A percentile compares a stretch with the other conserved stretches of the same genome.
Conservation (phyloP, 148 eudicot genomes). For the Vaccinium corymbosum region DNA sequence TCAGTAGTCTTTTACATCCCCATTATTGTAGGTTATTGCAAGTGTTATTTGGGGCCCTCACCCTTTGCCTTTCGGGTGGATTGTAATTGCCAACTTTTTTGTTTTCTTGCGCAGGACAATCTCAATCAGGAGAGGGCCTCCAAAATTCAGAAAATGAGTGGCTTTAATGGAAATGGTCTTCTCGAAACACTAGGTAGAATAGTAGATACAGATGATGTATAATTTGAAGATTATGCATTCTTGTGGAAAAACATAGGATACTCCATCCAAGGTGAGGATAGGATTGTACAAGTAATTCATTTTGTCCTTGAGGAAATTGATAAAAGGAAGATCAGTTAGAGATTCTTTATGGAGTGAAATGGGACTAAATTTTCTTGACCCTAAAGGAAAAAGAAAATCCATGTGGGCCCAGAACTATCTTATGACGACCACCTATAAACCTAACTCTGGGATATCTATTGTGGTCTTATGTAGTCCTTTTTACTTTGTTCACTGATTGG, state of each 20-base stretch:
- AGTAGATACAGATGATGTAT: background rate
- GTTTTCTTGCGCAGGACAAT: slow-evolving; percentile 15
- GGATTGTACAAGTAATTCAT: slow-evolving; percentile 4
- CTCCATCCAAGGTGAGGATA: background rate
- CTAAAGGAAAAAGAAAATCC: slow-evolving; percentile 13
- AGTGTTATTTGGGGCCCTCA: slow-evolving; percentile 9
- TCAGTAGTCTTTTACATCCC: slow-evolving; percentile 2
- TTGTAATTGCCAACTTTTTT: slow-evolving; percentile 9
- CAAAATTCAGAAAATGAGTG: background rate
- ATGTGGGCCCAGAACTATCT: slow-evolving; percentile 22
- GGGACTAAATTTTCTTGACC: background rate
- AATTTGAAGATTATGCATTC: slow-evolving; percentile 6
- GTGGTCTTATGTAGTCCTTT: background rate
- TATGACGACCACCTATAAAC: slow-evolving; percentile 17
- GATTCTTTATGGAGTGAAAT: slow-evolving; percentile 9
- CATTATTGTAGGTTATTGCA: background rate
- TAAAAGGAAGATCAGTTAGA: background rate
- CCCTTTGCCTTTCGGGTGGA: background rate
- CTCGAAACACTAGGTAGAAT: no score
- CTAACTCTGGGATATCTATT: background rate
- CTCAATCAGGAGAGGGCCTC: background rate
- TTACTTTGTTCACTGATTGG: slow-evolving; percentile 2
- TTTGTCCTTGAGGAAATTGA: slow-evolving; percentile 2
- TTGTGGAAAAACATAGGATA: background rate
- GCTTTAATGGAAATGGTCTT: background rate